A percentile compares a stretch with the other conserved stretches of the same genome.
phyloP scores from a whole-genome alignment of 139 green algal species.

The Volvox reticuliferus region DNA sequence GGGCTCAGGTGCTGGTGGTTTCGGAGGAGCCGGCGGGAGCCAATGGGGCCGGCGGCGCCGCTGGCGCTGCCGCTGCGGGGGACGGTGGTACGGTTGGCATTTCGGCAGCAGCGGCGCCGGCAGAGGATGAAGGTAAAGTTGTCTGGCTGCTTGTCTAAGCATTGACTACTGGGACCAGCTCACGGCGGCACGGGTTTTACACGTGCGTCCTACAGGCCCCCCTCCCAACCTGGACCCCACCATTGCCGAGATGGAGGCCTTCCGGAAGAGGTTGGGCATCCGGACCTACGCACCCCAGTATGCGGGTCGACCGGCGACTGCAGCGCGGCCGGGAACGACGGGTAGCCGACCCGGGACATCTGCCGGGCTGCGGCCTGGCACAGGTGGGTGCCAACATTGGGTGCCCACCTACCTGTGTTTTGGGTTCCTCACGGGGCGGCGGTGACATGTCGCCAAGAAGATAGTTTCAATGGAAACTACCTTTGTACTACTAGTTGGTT shows the following conservation, averaged over 20 bases:
- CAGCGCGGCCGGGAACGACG: neutral
- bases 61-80: neutral
- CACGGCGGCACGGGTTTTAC: no score
- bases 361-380: neutral
- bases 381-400: neutral
- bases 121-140: neutral
- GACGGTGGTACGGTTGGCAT: neutral
- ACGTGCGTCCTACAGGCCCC: neutral
- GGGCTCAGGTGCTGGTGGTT: conserved; percentile 25
- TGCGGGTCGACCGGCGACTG: conserved; percentile 13
- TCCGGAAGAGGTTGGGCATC: conserved; percentile 53
- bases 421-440: no score
- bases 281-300: conserved; percentile 39
- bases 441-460: no score
- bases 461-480: no score
- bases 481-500: no score
- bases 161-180: no score
- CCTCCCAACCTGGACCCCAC: conserved; percentile 48
- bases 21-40: neutral
- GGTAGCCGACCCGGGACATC: conserved; percentile 15
- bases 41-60: no score
- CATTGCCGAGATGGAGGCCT: conserved; percentile 56
- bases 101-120: neutral
- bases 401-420: no score
- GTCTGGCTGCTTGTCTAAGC: no score